Evolutionary conservation across 2,329 filamentous ascomycete genomes (phyloP), one percentile per base, ranked within the genome.

Genomic region (Fusarium pseudograminearum): DNA sequence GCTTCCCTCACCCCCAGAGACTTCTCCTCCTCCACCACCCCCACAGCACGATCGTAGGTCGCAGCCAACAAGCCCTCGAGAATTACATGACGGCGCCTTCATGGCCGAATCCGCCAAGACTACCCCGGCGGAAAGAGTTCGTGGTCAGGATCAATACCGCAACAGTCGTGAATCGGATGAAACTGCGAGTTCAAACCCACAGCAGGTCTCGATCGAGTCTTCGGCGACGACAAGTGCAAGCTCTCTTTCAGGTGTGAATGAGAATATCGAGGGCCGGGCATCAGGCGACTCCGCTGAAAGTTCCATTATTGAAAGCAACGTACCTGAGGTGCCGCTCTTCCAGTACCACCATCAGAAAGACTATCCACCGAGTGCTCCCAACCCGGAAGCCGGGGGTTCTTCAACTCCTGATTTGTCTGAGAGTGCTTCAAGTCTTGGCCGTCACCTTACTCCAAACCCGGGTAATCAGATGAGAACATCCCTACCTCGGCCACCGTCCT

Each of bases 401-500:
- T 87, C 86, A 10, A 86, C 80, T 52, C 83, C 85, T 3, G 86
- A 88, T 58, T 77, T 86, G 44, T 77, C 79, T 7, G 88, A 90
- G 33, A 80, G 82, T 57, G 83, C 79, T 31, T 78, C 82, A 5
- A 80, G 82, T 34, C 84, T 87, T 64, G 87, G 88, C 67, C 88
- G 89, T 47, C 88, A 91, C 76, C 80, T 93, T 36, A 89, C 89
- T 5, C 89, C 87, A 26, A 88, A 80, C 45, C 85, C 86, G 15
- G 81, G 83, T 73, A 82, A 83, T 73, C 82, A 86, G 70, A 82
- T 84, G 73, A 82, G 88, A 74, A 88, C 83, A 62, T 88, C 87
- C 16, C 77, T 91, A 67, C 86, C 87, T 41, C 86, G 94, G 53
- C 94, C 94, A 7, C 85, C 85, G 26, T 97, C 94, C 15, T 84